phyloP scores from a whole-genome alignment of 176 grass and related monocot genomes.

The Aegilops longissima region DNA sequence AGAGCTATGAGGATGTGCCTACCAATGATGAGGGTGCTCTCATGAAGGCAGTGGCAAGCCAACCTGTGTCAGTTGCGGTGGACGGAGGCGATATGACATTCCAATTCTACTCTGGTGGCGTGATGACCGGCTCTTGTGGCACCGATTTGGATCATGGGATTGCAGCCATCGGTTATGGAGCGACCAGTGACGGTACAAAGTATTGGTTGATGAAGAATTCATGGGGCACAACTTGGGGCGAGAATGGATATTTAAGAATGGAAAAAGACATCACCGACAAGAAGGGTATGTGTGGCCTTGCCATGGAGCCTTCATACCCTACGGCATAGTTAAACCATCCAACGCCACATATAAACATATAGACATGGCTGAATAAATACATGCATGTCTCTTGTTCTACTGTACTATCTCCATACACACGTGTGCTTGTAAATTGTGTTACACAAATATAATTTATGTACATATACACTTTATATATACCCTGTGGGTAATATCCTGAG shows the following conservation, averaged over 20 bases:
- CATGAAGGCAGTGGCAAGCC: not conserved
- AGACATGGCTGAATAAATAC: not conserved
- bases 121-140: not conserved
- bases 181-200: not conserved
- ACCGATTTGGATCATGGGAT: conserved; percentile 22
- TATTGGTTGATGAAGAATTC: conserved; percentile 5
- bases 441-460: not conserved
- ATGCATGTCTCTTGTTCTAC: not conserved
- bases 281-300: conserved; percentile 9
- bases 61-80: not conserved
- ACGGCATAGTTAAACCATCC: not conserved
- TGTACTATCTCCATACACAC: not conserved
- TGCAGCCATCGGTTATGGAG: conserved; percentile 1
- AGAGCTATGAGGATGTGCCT: not conserved
- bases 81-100: conserved; percentile 8
- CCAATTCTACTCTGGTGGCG: not conserved
- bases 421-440: not conserved
- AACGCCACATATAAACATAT: not conserved
- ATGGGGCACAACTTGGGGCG: not conserved
- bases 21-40: not conserved
- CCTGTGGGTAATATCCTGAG: too few relatives aligned
- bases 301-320: conserved; percentile 6
- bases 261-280: not conserved
- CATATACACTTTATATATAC: not conserved
- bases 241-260: conserved; percentile 3